Conservation (phyloP, 257 asterid species). For the Solanum chiquidenum region DNA sequence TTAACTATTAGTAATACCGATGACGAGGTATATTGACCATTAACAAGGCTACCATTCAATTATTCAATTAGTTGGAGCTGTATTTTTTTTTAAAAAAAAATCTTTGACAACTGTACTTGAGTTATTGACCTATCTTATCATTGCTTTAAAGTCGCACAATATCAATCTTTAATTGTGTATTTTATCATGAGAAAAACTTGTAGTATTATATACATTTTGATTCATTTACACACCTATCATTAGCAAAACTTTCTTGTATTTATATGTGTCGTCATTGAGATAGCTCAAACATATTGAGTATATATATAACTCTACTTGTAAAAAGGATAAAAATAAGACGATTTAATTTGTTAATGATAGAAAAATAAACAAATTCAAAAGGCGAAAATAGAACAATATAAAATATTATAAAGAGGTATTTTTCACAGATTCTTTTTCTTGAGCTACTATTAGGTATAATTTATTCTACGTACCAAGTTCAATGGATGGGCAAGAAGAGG, state of each 20-base stretch:
- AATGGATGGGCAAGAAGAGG: background rate
- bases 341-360: background rate
- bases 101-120: background rate
- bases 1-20: too few species aligned
- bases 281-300: too few species aligned
- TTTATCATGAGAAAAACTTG: background rate
- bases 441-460: background rate
- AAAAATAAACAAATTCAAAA: too few species aligned
- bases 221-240: too few species aligned
- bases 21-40: background rate
- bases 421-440: background rate
- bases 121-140: background rate
- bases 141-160: background rate
- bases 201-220: too few species aligned
- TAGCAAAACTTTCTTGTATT: too few species aligned
- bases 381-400: background rate
- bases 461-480: background rate
- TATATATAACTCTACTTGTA: too few species aligned
- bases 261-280: too few species aligned
- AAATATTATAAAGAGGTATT: background rate
- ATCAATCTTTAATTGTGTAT: background rate
- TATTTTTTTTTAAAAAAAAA: background rate
- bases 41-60: too few species aligned
- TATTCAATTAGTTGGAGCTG: too few species aligned
- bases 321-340: too few species aligned